phyloP scores from a whole-genome alignment of 78 protist species.

The Pigoraptor vietnamica region DNA sequence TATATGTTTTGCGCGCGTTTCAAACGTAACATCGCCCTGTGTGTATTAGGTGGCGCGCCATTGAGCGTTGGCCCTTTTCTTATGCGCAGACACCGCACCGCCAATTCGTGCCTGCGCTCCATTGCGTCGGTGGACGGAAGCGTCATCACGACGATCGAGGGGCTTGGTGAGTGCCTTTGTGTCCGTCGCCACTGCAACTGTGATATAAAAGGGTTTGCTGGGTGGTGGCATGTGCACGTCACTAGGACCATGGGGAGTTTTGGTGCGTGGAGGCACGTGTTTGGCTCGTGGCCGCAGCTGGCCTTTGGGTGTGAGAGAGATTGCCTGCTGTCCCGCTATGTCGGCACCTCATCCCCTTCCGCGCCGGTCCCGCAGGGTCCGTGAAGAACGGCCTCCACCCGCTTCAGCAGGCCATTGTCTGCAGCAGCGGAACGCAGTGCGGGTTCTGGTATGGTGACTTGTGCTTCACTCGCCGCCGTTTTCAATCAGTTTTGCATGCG shows the following conservation, averaged over 20 bases:
- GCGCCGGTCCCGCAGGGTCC: too few relatives aligned
- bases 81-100: not conserved
- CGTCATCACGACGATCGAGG: constrained; percentile 83
- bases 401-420: constrained; percentile 39
- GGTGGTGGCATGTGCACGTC: too few relatives aligned
- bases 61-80: not conserved
- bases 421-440: constrained; percentile 80
- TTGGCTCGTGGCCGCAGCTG: too few relatives aligned
- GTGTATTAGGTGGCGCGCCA: not conserved
- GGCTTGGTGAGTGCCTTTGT: constrained; percentile 61
- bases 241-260: not conserved
- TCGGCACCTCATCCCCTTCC: too few relatives aligned
- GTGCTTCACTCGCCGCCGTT: not conserved
- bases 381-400: constrained; percentile 19
- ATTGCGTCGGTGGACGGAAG: constrained; percentile 58
- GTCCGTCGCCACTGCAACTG: not conserved
- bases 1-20: not conserved
- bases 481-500: not conserved
- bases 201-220: too few relatives aligned
- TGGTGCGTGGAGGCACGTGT: not conserved
- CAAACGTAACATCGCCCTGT: not conserved
- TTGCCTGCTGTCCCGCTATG: too few relatives aligned
- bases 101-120: constrained; percentile 58
- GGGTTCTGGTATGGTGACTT: constrained; percentile 63
- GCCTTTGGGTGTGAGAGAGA: too few relatives aligned